Conservation (phyloP, 257 asterid genomes). For the Solanum rostratum region DNA sequence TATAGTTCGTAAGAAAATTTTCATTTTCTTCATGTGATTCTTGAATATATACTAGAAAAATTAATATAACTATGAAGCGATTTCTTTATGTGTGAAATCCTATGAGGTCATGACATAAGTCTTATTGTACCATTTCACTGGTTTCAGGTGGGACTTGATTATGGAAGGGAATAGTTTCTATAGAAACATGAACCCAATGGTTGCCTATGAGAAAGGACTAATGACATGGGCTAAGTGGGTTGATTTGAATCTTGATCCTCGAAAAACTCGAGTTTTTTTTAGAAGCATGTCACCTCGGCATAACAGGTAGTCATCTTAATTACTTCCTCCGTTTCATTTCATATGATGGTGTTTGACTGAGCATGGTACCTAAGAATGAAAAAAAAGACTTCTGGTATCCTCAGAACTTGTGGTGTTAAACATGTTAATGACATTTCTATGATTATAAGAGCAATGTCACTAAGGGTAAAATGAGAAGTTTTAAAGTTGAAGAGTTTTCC, state of each 20-base stretch:
- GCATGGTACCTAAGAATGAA: not conserved
- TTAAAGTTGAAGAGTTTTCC: not conserved
- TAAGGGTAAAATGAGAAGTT: not conserved
- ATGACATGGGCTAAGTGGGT: conserved; percentile 82
- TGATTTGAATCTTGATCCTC: conserved; percentile 71
- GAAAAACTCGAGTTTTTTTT: conserved; percentile 53
- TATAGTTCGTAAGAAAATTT: conserved; percentile 52
- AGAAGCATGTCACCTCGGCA: conserved; percentile 86
- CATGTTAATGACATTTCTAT: not conserved
- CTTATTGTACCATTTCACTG: not conserved
- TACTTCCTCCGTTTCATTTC: not conserved
- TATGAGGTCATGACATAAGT: not conserved
- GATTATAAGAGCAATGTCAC: not conserved
- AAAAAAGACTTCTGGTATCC: not conserved
- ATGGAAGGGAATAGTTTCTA: conserved; percentile 66
- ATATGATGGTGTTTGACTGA: not conserved
- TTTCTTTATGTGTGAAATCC: not conserved
- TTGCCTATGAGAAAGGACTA: conserved; percentile 75
- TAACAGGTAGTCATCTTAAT: conserved; percentile 31
- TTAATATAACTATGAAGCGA: not conserved
- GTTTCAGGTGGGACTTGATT: conserved; percentile 66
- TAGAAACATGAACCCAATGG: conserved; percentile 43
- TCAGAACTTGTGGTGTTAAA: not conserved
- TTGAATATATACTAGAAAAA: not conserved
- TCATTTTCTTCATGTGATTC: not conserved